These are phyloP conservation scores for Talaromyces thailandensis DNA, from an alignment of 495 filamentous ascomycete genomes.

Conservation along the genomic window DNA sequence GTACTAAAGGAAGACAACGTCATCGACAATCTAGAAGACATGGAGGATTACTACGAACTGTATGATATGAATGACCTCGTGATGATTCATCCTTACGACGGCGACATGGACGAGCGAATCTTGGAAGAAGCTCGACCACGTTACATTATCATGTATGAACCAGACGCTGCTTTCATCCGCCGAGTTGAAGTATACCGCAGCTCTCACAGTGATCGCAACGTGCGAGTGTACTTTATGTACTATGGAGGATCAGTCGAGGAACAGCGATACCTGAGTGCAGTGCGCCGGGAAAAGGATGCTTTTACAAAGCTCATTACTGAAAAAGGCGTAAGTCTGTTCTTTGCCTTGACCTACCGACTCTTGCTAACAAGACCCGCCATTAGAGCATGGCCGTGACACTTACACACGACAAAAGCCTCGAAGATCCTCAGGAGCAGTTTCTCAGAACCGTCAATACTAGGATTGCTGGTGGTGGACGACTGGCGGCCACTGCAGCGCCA, in stretches of 20 bases:
- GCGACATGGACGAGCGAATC: slow-evolving; percentile 92
- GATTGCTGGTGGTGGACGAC: slow-evolving; percentile 84
- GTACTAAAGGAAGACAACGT: slow-evolving; percentile 64
- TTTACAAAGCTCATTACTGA: slow-evolving; percentile 92
- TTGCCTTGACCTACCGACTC: neutral
- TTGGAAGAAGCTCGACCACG: slow-evolving; percentile 87
- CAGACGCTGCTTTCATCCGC: slow-evolving; percentile 90
- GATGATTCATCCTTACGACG: slow-evolving; percentile 86
- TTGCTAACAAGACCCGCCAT: slow-evolving; percentile 5
- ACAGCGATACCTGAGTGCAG: slow-evolving; percentile 82
- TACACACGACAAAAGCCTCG: slow-evolving; percentile 59
- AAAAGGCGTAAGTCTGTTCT: slow-evolving; percentile 48
- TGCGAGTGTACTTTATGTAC: slow-evolving; percentile 92
- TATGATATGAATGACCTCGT: slow-evolving; percentile 88
- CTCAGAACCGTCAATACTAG: slow-evolving; percentile 92
- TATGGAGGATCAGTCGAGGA: slow-evolving; percentile 94
- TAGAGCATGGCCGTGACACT: slow-evolving; percentile 81
- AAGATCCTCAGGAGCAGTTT: slow-evolving; percentile 87
- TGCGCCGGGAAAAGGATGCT: slow-evolving; percentile 87
- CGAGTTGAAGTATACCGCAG: slow-evolving; percentile 93
- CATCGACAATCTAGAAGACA: slow-evolving; percentile 78
- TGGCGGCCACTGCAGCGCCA: slow-evolving; percentile 84
- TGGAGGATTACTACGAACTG: slow-evolving; percentile 83
- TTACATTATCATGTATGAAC: slow-evolving; percentile 98
- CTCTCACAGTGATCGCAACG: slow-evolving; percentile 80